Evolutionary conservation across 495 filamentous ascomycete species (phyloP).

Genomic region (Talaromyces wortmannii): DNA sequence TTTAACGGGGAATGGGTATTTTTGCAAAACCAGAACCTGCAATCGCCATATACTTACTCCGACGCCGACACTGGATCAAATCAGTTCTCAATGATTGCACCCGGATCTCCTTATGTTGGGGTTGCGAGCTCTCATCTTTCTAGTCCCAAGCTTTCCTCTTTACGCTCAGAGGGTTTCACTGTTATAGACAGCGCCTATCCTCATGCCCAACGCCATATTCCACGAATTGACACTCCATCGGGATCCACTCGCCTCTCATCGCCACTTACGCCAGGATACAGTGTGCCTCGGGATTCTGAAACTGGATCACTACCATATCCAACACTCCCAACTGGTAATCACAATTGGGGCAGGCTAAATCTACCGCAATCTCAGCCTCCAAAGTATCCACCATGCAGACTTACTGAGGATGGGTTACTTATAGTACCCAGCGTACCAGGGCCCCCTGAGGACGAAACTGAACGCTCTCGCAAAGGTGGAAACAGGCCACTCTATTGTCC

Average conservation of each 20-base stretch:
- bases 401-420: not conserved
- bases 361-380: not conserved
- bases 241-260: not conserved
- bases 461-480: not conserved
- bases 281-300: not conserved
- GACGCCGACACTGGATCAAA: not conserved
- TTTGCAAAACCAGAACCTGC: not conserved
- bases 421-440: constrained; percentile 3
- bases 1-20: not conserved
- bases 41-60: not conserved
- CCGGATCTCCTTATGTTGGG: not conserved
- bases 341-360: not conserved
- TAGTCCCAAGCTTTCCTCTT: not conserved
- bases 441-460: not conserved
- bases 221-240: not conserved
- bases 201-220: not conserved
- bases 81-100: not conserved
- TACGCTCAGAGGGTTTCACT: not conserved
- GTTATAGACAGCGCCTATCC: not conserved
- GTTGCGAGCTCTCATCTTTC: not conserved
- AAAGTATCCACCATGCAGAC: constrained; percentile 3
- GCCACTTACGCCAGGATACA: not conserved
- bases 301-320: not conserved
- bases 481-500: not conserved
- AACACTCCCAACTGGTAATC: not conserved